A percentile compares a stretch with the other conserved stretches of the same genome.
Evolutionary conservation across 2,329 filamentous ascomycete genomes (phyloP).

Genomic region (Trichoderma sp.): DNA sequence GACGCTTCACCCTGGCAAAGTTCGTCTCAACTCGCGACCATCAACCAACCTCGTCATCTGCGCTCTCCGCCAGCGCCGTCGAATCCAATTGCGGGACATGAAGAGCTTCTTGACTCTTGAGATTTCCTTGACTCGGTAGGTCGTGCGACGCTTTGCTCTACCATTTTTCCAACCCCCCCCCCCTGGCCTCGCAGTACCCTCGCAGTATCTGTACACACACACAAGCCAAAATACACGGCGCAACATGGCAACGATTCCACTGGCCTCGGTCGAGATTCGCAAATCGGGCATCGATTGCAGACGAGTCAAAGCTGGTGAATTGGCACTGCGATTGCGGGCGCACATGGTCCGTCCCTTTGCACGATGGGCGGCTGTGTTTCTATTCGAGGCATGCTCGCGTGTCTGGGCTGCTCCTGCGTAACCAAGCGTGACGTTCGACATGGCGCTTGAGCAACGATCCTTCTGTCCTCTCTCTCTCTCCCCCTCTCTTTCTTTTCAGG

Average conservation of each 20-base stretch:
- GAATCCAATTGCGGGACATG: background rate
- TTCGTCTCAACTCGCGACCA: background rate
- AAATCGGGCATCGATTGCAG: background rate
- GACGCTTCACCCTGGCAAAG: background rate
- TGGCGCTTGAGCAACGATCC: background rate
- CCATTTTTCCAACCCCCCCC: background rate
- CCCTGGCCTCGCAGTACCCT: background rate
- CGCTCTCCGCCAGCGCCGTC: background rate
- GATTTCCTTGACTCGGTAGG: background rate
- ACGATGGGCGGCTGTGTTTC: background rate
- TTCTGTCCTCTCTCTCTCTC: too few species aligned
- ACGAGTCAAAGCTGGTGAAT: background rate
- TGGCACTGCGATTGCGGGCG: background rate
- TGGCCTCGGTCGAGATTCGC: background rate
- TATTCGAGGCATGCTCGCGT: background rate
- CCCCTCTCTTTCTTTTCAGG: background rate
- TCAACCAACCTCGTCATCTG: background rate
- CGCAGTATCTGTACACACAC: background rate
- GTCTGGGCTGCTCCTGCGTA: background rate
- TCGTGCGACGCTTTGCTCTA: background rate
- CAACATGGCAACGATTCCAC: background rate
- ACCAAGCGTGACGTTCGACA: background rate
- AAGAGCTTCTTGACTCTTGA: background rate
- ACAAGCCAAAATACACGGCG: background rate
- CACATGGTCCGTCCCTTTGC: background rate